Evolutionary conservation across 148 eudicot species (phyloP).

Genomic region (Linanthus parryae): DNA sequence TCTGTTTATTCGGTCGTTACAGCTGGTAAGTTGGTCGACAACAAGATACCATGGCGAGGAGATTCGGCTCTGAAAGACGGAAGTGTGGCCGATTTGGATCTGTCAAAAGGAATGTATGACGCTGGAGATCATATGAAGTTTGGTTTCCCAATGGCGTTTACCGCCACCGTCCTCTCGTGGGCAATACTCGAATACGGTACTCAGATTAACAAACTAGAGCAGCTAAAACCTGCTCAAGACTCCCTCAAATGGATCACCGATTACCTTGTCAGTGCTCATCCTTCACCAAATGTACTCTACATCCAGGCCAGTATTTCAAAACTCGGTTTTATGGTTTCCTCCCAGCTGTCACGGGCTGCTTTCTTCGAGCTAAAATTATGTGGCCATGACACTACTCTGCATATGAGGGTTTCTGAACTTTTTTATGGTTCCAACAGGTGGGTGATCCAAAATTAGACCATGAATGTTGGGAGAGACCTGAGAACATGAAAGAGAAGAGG

Average conservation of each 20-base stretch:
- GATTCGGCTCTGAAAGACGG: slow-evolving; percentile 79
- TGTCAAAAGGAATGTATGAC: slow-evolving; percentile 82
- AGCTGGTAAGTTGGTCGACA: slow-evolving; percentile 82
- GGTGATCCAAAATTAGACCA: slow-evolving; percentile 74
- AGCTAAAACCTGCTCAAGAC: slow-evolving; percentile 59
- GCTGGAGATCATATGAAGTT: slow-evolving; percentile 97
- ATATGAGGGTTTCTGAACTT: no score
- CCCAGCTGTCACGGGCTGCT: no score
- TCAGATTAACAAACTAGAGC: slow-evolving; percentile 54
- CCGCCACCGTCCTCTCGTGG: slow-evolving; percentile 86
- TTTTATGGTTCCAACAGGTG: no score
- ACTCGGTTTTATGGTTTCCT: neutral
- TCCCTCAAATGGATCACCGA: slow-evolving; percentile 85
- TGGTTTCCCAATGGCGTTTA: slow-evolving; percentile 86
- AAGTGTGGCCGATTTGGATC: slow-evolving; percentile 50
- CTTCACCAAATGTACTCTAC: slow-evolving; percentile 54
- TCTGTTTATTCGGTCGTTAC: slow-evolving; percentile 18
- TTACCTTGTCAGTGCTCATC: slow-evolving; percentile 64
- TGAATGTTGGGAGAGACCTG: slow-evolving; percentile 83
- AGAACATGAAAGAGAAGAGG: slow-evolving; percentile 55
- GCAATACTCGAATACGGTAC: slow-evolving; percentile 87
- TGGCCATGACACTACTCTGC: no score
- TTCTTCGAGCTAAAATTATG: no score
- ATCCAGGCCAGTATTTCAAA: slow-evolving; percentile 43
- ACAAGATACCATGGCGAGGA: slow-evolving; percentile 76